phyloP scores from a whole-genome alignment of 495 filamentous ascomycete species.

The Penicillium argentinense region DNA sequence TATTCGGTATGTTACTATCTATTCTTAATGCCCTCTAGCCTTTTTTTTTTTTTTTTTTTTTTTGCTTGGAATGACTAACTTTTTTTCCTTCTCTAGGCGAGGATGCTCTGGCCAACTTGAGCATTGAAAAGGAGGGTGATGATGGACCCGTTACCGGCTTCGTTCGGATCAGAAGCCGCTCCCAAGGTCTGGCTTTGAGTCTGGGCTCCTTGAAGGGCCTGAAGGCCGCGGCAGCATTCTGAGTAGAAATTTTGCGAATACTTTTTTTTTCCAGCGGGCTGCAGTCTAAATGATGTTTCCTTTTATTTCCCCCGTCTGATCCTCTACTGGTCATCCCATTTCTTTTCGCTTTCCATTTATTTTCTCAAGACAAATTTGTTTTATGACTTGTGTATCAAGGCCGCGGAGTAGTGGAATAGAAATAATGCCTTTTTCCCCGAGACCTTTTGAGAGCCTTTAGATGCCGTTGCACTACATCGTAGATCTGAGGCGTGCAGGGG shows the following conservation, averaged over 20 bases:
- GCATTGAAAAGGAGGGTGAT: conserved; percentile 96
- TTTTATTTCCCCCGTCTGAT: conserved; percentile 20
- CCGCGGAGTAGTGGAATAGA: conserved; percentile 30
- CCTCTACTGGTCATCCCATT: conserved; percentile 5
- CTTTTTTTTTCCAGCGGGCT: conserved; percentile 27
- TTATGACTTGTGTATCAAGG: conserved; percentile 23
- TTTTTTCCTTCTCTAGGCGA: conserved; percentile 65
- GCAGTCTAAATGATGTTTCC: conserved; percentile 31
- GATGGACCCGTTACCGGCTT: conserved; percentile 98
- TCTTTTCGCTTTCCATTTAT: conserved; percentile 14
- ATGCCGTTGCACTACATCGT: conserved; percentile 1
- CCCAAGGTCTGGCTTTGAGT: conserved; percentile 92
- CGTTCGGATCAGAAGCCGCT: conserved; percentile 95
- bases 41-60: conserved; percentile 4
- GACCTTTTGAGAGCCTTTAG: too few relatives aligned
- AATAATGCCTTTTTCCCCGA: conserved; percentile 22
- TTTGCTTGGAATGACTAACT: conserved; percentile 25
- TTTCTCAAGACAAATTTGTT: conserved; percentile 33
- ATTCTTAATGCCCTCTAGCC: conserved; percentile 1
- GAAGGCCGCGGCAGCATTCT: conserved; percentile 58
- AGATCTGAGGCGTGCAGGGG: conserved; percentile 13
- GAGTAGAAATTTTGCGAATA: conserved; percentile 27
- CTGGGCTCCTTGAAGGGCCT: conserved; percentile 93
- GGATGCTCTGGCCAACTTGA: conserved; percentile 97
- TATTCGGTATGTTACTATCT: conserved; percentile 77